phyloP scores from a whole-genome alignment of 306 rosid genomes.

The Cicer yamashitae region DNA sequence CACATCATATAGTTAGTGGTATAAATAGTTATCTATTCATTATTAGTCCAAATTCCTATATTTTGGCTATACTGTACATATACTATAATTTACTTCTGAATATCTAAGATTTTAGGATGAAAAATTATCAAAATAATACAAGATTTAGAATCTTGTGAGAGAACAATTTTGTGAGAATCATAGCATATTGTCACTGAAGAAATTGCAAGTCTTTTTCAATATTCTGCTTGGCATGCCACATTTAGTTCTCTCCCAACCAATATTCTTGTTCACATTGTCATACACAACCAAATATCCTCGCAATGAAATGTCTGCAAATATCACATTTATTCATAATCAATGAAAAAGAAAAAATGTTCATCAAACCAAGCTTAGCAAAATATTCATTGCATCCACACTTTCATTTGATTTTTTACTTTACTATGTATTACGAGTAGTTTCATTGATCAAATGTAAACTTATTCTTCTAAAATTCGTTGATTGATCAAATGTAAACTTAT shows the following conservation, averaged over 20 bases:
- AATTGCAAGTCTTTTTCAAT: conserved; percentile 49
- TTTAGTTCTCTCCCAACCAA: conserved; percentile 68
- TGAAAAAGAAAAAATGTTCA: background rate
- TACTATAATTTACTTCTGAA: background rate
- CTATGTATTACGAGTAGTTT: background rate
- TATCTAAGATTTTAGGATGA: background rate
- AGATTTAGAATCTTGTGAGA: background rate
- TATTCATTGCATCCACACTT: background rate
- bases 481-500: too few relatives aligned
- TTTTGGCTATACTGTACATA: conserved; percentile 35
- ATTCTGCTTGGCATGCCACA: conserved; percentile 58
- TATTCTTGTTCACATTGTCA: conserved; percentile 73
- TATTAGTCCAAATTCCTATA: conserved; percentile 8
- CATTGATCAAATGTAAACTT: too few relatives aligned
- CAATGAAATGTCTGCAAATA: conserved; percentile 69
- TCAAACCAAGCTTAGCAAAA: background rate
- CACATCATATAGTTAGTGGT: background rate
- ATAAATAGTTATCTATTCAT: background rate
- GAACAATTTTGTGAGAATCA: conserved; percentile 7
- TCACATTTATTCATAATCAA: background rate
- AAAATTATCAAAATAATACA: background rate
- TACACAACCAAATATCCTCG: conserved; percentile 74
- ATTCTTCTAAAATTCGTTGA: too few relatives aligned
- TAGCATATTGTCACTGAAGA: conserved; percentile 35
- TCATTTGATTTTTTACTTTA: background rate